A percentile compares a stretch with the other conserved stretches of the same genome.
phyloP scores from a whole-genome alignment of 2,329 filamentous ascomycete species.

The Pseudogymnoascus sp. region DNA sequence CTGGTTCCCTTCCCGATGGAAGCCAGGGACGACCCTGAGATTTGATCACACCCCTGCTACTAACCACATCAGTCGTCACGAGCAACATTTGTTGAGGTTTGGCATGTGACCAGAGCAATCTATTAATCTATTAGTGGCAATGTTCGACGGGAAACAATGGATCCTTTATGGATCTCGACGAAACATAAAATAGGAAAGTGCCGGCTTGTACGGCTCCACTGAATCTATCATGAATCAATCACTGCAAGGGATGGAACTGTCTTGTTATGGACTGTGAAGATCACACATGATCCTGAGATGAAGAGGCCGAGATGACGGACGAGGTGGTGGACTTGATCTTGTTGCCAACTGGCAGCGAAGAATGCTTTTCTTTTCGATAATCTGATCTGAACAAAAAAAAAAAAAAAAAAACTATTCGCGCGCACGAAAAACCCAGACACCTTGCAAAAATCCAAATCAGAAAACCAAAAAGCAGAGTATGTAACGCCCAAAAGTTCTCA shows the following conservation, averaged over 20 bases:
- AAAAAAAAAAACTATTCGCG: neutral
- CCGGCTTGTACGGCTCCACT: neutral
- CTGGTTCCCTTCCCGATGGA: neutral
- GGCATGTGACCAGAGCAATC: neutral
- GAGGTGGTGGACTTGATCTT: neutral
- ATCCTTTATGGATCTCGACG: neutral
- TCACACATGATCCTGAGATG: neutral
- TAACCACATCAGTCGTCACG: constrained; percentile 1
- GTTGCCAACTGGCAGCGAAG: neutral
- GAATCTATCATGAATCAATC: neutral
- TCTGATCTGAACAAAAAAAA: neutral
- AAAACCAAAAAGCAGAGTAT: neutral
- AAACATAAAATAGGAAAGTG: neutral
- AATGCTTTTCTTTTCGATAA: neutral
- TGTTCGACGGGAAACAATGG: neutral
- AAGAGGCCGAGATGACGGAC: neutral
- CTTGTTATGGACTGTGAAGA: neutral
- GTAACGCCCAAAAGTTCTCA: neutral
- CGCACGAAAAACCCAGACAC: neutral
- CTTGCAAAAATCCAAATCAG: neutral
- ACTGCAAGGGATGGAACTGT: neutral
- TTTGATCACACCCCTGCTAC: neutral
- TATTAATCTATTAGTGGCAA: neutral
- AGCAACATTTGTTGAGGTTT: neutral
- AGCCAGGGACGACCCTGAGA: constrained; percentile 1